phyloP scores from a whole-genome alignment of 164 flowering plant genomes.

The Chimonanthus salicifolius region DNA sequence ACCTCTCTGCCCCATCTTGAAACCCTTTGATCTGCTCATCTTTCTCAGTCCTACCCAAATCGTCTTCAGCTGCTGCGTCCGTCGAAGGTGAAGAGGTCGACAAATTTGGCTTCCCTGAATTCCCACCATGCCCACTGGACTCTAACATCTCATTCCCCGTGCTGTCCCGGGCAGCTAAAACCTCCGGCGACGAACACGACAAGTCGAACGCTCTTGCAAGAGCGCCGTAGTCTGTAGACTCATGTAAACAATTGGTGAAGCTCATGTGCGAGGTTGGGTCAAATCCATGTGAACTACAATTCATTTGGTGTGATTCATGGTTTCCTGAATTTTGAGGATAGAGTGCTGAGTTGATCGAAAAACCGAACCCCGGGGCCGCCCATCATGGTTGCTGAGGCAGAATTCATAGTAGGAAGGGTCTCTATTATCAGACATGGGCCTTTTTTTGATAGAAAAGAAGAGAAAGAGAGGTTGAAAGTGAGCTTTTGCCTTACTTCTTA shows the following conservation, averaged over 20 bases:
- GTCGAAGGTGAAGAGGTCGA: conserved; percentile 53
- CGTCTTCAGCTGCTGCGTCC: conserved; percentile 46
- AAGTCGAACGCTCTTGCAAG: conserved; percentile 37
- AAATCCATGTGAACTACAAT: conserved; percentile 14
- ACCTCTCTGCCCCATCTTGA: conserved; percentile 38
- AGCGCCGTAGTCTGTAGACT: conserved; percentile 31
- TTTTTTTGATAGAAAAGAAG: background rate
- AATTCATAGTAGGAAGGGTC: conserved; percentile 28
- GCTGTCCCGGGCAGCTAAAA: conserved; percentile 25
- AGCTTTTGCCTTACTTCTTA: background rate
- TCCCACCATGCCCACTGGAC: conserved; percentile 13
- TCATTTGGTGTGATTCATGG: conserved; percentile 2
- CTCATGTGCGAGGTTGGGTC: conserved; percentile 29
- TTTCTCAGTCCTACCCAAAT: conserved; percentile 30
- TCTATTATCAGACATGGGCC: conserved; percentile 30
- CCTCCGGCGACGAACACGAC: conserved; percentile 40
- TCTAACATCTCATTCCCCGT: conserved; percentile 11
- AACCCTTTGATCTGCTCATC: conserved; percentile 21
- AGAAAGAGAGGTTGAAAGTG: conserved; percentile 15
- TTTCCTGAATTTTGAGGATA: background rate
- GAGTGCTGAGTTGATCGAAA: conserved; percentile 3
- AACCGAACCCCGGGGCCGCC: conserved; percentile 4
- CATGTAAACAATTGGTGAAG: conserved; percentile 41
- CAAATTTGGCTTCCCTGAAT: conserved; percentile 42
- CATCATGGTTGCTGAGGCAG: conserved; percentile 6